Percentiles rank a stretch among this genome's conserved stretches.
These are phyloP conservation scores for Echinosophora koreensis DNA, from an alignment of 306 rosid genomes.

Conservation along the genomic window DNA sequence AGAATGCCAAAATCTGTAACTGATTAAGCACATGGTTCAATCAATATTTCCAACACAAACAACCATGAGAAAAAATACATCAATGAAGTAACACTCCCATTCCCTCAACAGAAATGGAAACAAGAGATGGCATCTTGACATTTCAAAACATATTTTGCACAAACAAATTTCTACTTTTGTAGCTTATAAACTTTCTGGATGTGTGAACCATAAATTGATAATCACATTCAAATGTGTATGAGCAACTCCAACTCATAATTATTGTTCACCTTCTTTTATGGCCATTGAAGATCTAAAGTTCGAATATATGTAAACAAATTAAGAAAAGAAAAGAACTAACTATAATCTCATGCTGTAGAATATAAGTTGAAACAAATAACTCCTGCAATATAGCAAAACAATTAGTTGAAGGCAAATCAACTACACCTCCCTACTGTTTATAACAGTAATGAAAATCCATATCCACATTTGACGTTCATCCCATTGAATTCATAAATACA, in stretches of 20 bases:
- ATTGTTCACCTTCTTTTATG: not conserved
- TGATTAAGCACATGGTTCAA: too few species aligned
- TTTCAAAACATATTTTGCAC: constrained; percentile 35
- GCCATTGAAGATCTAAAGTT: constrained; percentile 1
- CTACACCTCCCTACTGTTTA: not conserved
- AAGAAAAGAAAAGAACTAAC: not conserved
- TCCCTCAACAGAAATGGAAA: too few species aligned
- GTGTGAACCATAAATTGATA: constrained; percentile 4
- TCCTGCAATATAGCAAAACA: constrained; percentile 4
- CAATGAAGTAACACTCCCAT: too few species aligned
- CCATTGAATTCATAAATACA: not conserved
- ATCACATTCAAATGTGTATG: not conserved
- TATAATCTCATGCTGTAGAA: constrained; percentile 22
- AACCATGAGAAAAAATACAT: too few species aligned
- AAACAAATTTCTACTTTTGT: constrained; percentile 1
- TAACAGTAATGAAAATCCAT: constrained; percentile 13
- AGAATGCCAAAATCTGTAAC: too few species aligned
- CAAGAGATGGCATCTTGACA: constrained; percentile 29
- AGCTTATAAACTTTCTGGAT: constrained; percentile 6
- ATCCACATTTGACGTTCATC: not conserved
- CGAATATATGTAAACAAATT: constrained; percentile 2
- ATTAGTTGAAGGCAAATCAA: constrained; percentile 2
- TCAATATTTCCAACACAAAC: too few species aligned
- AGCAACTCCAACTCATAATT: constrained; percentile 31
- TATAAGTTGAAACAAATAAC: constrained; percentile 11